A percentile compares a stretch with the other conserved stretches of the same genome.
phyloP scores from a whole-genome alignment of 176 grass and related monocot genomes.

The Oryza brachyantha region DNA sequence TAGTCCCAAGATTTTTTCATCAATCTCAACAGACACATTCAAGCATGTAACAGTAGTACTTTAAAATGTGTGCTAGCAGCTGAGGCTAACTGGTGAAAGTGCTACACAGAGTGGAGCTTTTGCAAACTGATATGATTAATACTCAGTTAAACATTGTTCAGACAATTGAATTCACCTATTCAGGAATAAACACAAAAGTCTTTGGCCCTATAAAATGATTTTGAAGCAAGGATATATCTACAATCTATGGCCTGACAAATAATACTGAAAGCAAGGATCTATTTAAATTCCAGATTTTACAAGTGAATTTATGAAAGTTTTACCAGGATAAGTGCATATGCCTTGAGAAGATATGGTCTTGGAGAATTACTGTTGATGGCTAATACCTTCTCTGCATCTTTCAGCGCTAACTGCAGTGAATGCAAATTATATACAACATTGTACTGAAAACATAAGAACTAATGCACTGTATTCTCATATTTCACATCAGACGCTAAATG shows the following conservation, averaged over 20 bases:
- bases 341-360: constrained; percentile 85
- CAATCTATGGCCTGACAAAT: neutral
- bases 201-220: neutral
- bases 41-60: neutral
- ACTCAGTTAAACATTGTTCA: neutral
- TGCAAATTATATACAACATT: constrained; percentile 1
- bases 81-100: neutral
- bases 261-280: neutral
- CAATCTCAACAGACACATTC: neutral
- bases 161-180: constrained; percentile 3
- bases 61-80: neutral
- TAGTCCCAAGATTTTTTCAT: neutral
- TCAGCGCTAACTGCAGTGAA: constrained; percentile 73
- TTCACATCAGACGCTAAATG: constrained; percentile 6
- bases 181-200: constrained; percentile 6
- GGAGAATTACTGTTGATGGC: constrained; percentile 45
- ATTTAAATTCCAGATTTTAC: neutral
- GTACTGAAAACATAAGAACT: constrained; percentile 21
- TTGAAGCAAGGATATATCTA: neutral
- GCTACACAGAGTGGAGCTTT: neutral
- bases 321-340: constrained; percentile 89
- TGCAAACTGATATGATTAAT: constrained; percentile 9
- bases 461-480: constrained; percentile 20
- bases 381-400: constrained; percentile 87
- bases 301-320: constrained; percentile 23